Conservation (phyloP, 768 basidiomycete species). For the Tulasnella sp. region DNA sequence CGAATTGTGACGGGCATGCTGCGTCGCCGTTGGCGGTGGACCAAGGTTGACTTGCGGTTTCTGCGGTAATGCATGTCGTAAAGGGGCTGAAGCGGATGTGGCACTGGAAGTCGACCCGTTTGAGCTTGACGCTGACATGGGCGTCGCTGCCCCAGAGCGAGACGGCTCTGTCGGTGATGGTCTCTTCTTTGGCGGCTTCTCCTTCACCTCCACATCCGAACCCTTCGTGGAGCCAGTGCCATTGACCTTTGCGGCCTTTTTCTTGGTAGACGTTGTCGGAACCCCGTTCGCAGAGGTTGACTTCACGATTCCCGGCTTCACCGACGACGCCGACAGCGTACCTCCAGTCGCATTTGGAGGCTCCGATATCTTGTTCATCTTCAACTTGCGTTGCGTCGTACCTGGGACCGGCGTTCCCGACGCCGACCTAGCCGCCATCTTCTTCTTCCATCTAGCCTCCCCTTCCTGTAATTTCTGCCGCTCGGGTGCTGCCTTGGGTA, state of each 20-base stretch:
- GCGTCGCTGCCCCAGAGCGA: background rate
- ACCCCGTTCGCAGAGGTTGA: background rate
- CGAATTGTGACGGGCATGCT: background rate
- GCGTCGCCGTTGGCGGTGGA: background rate
- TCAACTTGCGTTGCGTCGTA: constrained; percentile 3
- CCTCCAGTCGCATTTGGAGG: constrained; percentile 6
- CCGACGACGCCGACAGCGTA: constrained; percentile 4
- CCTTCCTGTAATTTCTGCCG: background rate
- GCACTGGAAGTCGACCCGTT: background rate
- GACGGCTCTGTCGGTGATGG: background rate
- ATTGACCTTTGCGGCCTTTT: background rate
- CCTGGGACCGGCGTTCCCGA: background rate
- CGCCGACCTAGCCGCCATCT: background rate
- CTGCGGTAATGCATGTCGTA: background rate
- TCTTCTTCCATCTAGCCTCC: background rate
- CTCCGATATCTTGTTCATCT: constrained; percentile 15
- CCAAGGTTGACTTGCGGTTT: constrained; percentile 2
- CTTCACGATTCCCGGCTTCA: constrained; percentile 7
- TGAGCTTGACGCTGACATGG: background rate
- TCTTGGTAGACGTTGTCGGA: background rate
- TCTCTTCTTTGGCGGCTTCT: background rate
- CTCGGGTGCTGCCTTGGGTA: constrained; percentile 7
- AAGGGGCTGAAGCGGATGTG: background rate
- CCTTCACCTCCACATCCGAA: constrained; percentile 7
- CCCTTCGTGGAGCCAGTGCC: background rate